A percentile compares a stretch with the other conserved stretches of the same genome.
Conservation (phyloP, 306 rosid species). For the Quercus aquifolioides region DNA sequence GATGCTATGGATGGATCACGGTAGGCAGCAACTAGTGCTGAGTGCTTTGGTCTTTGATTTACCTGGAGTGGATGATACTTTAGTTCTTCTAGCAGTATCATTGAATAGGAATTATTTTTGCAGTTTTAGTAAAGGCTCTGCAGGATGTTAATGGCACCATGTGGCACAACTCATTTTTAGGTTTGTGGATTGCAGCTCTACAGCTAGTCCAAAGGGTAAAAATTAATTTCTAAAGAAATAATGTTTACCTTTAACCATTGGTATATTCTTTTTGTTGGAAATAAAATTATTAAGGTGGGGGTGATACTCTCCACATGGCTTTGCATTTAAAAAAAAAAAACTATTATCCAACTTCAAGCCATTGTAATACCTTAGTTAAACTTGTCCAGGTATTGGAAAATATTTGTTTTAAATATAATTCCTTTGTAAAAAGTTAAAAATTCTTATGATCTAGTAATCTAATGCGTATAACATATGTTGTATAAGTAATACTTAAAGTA, state of each 20-base stretch:
- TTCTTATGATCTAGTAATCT: no score
- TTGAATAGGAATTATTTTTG: slow-evolving; percentile 32
- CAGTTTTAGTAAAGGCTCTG: slow-evolving; percentile 77
- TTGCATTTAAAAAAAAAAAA: no score
- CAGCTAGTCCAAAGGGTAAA: slow-evolving; percentile 89
- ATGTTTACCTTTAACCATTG: background rate
- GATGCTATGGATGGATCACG: slow-evolving; percentile 76
- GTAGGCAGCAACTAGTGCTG: slow-evolving; percentile 57
- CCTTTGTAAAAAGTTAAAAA: background rate
- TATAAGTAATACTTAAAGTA: no score
- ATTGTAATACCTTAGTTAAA: no score
- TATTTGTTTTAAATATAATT: no score
- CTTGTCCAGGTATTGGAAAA: no score
- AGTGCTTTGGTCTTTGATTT: background rate
- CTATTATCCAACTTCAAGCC: no score
- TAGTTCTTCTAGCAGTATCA: background rate
- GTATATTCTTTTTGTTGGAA: background rate
- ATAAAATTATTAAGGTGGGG: background rate
- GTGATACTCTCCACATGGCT: background rate
- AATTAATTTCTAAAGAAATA: slow-evolving; percentile 6
- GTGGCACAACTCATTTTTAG: slow-evolving; percentile 82
- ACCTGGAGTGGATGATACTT: no score
- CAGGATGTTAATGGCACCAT: slow-evolving; percentile 58
- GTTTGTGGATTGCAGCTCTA: slow-evolving; percentile 79
- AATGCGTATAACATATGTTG: no score